Evolutionary conservation across 768 basidiomycete genomes (phyloP), one percentile per base, ranked within the genome.

Genomic region (Filobasidium wieringae): DNA sequence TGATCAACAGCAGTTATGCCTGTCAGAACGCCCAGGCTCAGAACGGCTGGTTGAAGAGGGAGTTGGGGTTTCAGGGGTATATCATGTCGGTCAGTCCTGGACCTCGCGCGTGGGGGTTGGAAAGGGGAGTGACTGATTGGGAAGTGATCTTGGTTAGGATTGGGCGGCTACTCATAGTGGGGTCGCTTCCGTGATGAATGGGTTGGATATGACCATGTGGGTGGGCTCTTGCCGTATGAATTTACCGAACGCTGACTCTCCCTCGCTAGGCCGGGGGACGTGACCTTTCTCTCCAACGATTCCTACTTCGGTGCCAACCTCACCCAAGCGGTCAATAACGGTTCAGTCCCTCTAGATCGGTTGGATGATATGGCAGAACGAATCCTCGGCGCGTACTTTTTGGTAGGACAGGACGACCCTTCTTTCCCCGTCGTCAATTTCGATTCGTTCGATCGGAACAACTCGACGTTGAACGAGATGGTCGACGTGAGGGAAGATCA

Each of bases 391-490:
- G 65, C 64, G 0, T 78, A 65, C 62, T 76, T 64, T 58, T 59
- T 73, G 24, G 33, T 68, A 14, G 72, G 67, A 4, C 76, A 77
- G 59, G 64, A 71, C 53, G 71, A 75, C 14, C 2, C 63, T 7
- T 72, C 74, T 12, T 91, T 79, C 72, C 87, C 88, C 0, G 59
- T 67, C 12, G 78, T 80, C 63, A 87, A 83, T 76, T 89, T 90
- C 71, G 80, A 88, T 66, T 80, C 68, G 6, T 67, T 69, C 53
- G 52, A 63, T 31, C 14, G 43, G 24, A 26, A 31, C 24, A 34
- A 60, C 5, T 54, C 31, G 3, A 59, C 51, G 17, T 66, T 66
- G 51, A 72, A 74, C 54, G 64, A 68, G 77, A 66, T 76, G 53
- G 71, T 77, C 33, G 68, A 77, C 65, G 87, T 87, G 0, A 82